phyloP scores from a whole-genome alignment of 805 yeast species.

The Suhomyces kilbournensis region DNA sequence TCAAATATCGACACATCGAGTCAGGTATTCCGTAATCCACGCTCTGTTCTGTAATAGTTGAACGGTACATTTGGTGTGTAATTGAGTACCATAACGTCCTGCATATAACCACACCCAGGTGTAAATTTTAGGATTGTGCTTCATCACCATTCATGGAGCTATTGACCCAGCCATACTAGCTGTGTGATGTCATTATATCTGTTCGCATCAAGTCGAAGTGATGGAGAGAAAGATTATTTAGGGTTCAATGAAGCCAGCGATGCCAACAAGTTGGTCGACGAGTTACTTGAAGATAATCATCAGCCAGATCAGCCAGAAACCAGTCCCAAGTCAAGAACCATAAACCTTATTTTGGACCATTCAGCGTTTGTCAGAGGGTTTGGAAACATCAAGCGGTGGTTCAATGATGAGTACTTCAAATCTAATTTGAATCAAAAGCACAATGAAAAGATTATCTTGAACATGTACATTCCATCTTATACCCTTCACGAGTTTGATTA shows the following conservation, averaged over 20 bases:
- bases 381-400: constrained; percentile 66
- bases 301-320: background rate
- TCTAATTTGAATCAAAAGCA: constrained; percentile 18
- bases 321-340: background rate
- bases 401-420: constrained; percentile 33
- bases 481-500: constrained; percentile 24
- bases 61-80: too few species aligned
- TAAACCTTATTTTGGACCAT: constrained; percentile 58
- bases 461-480: constrained; percentile 52
- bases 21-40: too few species aligned
- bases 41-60: too few species aligned
- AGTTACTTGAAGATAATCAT: background rate
- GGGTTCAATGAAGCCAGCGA: background rate
- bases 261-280: background rate
- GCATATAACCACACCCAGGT: background rate
- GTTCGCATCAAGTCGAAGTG: constrained; percentile 2
- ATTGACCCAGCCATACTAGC: background rate
- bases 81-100: too few species aligned
- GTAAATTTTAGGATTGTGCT: background rate
- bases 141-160: background rate
- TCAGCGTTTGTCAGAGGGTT: constrained; percentile 67
- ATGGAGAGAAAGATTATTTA: background rate
- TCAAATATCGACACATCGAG: too few species aligned
- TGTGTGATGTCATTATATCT: constrained; percentile 5
- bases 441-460: constrained; percentile 21